Percentiles rank a stretch among this genome's conserved stretches.
Conservation (phyloP, 306 rosid genomes). For the Parietaria judaica region DNA sequence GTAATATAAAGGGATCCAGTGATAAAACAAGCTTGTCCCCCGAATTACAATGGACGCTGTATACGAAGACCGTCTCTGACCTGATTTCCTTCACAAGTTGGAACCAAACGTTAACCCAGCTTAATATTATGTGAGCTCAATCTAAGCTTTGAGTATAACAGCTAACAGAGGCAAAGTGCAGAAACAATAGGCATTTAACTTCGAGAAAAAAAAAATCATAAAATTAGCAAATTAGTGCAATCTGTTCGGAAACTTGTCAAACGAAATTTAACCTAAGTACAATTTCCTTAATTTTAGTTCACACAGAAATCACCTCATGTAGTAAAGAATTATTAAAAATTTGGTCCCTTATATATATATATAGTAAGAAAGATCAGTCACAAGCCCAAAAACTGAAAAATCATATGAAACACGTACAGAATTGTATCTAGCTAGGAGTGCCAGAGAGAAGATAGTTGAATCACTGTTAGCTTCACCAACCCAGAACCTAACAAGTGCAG, state of each 20-base stretch:
- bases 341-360: background rate
- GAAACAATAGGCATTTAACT: too few relatives aligned
- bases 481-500: conserved; percentile 55
- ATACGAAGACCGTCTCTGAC: conserved; percentile 43
- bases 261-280: too few relatives aligned
- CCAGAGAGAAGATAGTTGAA: conserved; percentile 50
- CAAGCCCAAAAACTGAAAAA: background rate
- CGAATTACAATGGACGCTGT: conserved; percentile 41
- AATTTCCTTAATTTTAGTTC: too few relatives aligned
- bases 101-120: conserved; percentile 20
- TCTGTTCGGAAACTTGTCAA: too few relatives aligned
- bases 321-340: too few relatives aligned
- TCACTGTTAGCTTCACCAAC: conserved; percentile 43
- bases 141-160: conserved; percentile 1
- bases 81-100: conserved; percentile 47
- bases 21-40: conserved; percentile 50
- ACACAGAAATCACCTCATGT: too few relatives aligned
- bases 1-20: conserved; percentile 49
- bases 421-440: conserved; percentile 43
- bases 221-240: too few relatives aligned
- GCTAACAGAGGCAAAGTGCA: background rate
- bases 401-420: conserved; percentile 32
- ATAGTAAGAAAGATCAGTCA: background rate
- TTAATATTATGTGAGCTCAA: conserved; percentile 1
- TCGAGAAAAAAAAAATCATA: too few relatives aligned